phyloP scores from a whole-genome alignment of 148 eudicot genomes.

The Vaccinium myrtillus region DNA sequence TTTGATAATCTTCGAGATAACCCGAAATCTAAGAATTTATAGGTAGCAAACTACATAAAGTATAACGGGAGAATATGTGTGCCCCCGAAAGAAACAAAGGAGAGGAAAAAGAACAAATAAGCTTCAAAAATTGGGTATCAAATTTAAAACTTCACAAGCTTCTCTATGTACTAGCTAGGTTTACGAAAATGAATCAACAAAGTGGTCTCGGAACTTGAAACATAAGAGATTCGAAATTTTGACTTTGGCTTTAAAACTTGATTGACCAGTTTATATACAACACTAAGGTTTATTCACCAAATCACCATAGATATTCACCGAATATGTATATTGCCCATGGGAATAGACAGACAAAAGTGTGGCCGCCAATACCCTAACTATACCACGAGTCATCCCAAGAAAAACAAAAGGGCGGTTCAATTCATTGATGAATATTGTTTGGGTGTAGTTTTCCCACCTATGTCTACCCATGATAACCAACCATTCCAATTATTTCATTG shows the following conservation, averaged over 20 bases:
- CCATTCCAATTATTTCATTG: not conserved
- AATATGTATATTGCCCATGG: not conserved
- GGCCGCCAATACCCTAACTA: not conserved
- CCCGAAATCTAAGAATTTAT: not conserved
- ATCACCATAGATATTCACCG: constrained; percentile 1
- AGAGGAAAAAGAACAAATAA: not conserved
- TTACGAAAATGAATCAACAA: not conserved
- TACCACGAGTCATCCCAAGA: constrained; percentile 3
- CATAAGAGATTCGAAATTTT: not conserved
- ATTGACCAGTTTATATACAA: not conserved
- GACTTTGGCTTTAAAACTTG: not conserved
- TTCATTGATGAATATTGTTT: not conserved
- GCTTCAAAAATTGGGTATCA: not conserved
- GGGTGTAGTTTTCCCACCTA: not conserved
- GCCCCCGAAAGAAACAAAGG: not conserved
- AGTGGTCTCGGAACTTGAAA: not conserved
- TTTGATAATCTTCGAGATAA: constrained; percentile 14
- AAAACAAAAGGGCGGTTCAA: constrained; percentile 4
- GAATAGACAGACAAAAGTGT: not conserved
- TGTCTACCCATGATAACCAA: not conserved
- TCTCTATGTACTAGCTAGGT: not conserved
- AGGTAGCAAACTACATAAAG: not conserved
- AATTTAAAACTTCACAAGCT: not conserved
- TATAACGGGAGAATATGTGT: not conserved
- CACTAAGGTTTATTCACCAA: not conserved